phyloP scores from a whole-genome alignment of 2,329 filamentous ascomycete species.

The Incumbomyces delicatus region DNA sequence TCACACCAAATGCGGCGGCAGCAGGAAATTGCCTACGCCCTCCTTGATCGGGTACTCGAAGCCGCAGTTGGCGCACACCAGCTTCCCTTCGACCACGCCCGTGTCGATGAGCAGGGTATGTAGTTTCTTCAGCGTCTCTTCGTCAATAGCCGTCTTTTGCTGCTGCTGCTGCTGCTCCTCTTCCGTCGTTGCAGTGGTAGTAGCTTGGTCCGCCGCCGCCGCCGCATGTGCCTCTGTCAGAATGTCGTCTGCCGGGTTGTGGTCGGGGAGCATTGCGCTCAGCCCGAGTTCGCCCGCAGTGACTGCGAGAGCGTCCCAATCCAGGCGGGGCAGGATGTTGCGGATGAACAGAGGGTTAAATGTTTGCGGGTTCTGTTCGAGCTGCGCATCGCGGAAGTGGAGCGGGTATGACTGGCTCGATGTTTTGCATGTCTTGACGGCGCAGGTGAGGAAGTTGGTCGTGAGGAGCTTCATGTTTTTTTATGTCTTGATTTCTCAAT shows the following conservation, averaged over 20 bases:
- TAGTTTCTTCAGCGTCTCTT: slow-evolving; percentile 61
- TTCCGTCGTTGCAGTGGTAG: too few relatives aligned
- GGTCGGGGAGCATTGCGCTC: slow-evolving; percentile 20
- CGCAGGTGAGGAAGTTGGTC: slow-evolving; percentile 93
- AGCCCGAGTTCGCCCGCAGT: slow-evolving; percentile 64
- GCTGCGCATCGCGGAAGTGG: slow-evolving; percentile 83
- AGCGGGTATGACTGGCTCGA: slow-evolving; percentile 73
- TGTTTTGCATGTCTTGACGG: slow-evolving; percentile 86
- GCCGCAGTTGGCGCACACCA: slow-evolving; percentile 83
- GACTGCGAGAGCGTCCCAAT: slow-evolving; percentile 71
- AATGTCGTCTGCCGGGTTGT: slow-evolving; percentile 18
- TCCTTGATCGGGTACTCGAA: slow-evolving; percentile 93
- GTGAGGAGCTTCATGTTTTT: slow-evolving; percentile 90
- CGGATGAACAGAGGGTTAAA: slow-evolving; percentile 69
- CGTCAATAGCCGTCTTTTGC: slow-evolving; percentile 39
- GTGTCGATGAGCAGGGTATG: slow-evolving; percentile 82
- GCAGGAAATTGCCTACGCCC: slow-evolving; percentile 89
- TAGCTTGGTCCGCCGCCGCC: too few relatives aligned
- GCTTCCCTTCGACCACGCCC: slow-evolving; percentile 74
- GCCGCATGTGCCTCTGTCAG: slow-evolving; percentile 9
- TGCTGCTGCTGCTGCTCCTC: slow-evolving; percentile 12
- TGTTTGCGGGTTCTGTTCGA: slow-evolving; percentile 74
- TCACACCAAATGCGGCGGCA: slow-evolving; percentile 73
- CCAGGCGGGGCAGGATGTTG: slow-evolving; percentile 77
- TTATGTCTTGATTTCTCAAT: background rate